These are phyloP conservation scores for Chytriomyces sp. DNA, from an alignment of 192 early-diverging fungal genomes.

Conservation along the genomic window DNA sequence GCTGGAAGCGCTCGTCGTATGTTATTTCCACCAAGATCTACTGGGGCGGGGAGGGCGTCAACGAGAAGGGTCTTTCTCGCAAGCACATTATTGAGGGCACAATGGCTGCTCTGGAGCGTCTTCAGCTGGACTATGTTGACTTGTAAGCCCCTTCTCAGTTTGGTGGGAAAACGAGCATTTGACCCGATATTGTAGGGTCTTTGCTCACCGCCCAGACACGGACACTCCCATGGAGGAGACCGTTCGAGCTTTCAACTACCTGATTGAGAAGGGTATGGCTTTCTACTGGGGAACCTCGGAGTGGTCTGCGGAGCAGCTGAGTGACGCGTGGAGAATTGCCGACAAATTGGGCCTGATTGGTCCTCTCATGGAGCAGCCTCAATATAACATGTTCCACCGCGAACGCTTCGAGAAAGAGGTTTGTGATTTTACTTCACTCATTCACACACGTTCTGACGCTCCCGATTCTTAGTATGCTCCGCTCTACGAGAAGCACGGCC, in stretches of 20 bases:
- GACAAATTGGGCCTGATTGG: constrained; percentile 66
- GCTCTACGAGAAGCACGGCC: constrained; percentile 65
- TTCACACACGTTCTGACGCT: constrained; percentile 70
- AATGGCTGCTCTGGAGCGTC: constrained; percentile 58
- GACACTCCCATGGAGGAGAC: constrained; percentile 81
- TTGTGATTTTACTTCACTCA: constrained; percentile 15
- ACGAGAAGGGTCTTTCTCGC: constrained; percentile 79
- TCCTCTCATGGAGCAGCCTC: constrained; percentile 61
- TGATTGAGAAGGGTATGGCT: constrained; percentile 76
- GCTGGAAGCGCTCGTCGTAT: constrained; percentile 67
- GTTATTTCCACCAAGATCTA: constrained; percentile 78
- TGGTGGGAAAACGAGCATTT: neutral
- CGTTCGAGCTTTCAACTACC: constrained; percentile 81
- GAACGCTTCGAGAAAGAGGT: constrained; percentile 43
- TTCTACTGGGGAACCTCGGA: constrained; percentile 80
- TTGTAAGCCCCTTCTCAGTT: constrained; percentile 7
- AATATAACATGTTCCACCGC: constrained; percentile 86
- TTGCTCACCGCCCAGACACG: constrained; percentile 77
- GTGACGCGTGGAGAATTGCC: constrained; percentile 72
- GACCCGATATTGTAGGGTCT: constrained; percentile 48
- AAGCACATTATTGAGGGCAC: constrained; percentile 89
- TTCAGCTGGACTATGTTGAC: constrained; percentile 72
- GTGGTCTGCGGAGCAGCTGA: constrained; percentile 77
- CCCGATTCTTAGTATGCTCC: constrained; percentile 74
- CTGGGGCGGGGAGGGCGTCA: constrained; percentile 54